phyloP scores from a whole-genome alignment of 305 asterid species.

The Fraxinus ornus region DNA sequence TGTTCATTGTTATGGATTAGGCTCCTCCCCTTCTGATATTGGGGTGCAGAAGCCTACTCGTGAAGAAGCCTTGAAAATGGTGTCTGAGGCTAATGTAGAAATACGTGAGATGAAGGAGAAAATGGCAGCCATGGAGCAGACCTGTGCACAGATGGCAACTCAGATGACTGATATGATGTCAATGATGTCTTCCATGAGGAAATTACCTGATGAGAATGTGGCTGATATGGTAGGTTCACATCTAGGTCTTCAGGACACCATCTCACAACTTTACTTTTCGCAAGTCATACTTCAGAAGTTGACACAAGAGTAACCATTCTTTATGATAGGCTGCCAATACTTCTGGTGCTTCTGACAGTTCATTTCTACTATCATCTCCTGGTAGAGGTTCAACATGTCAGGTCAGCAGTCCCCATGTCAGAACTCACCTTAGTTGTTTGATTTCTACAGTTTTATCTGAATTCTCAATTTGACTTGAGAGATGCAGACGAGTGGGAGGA shows the following conservation, averaged over 20 bases:
- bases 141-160: constrained; percentile 42
- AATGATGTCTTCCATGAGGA: constrained; percentile 31
- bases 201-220: constrained; percentile 19
- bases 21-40: constrained; percentile 5
- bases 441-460: neutral
- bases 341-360: constrained; percentile 9
- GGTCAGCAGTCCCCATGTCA: constrained; percentile 8
- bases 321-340: constrained; percentile 10
- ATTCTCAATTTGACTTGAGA: neutral
- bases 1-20: constrained; percentile 21
- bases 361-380: neutral
- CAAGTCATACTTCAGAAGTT: neutral
- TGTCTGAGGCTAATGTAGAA: constrained; percentile 33
- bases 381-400: neutral
- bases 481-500: constrained; percentile 23
- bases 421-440: neutral
- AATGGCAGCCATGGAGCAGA: constrained; percentile 43
- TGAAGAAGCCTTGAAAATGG: constrained; percentile 28
- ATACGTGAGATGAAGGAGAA: constrained; percentile 31
- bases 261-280: neutral
- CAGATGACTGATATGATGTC: constrained; percentile 42
- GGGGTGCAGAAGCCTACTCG: constrained; percentile 14
- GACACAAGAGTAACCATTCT: neutral
- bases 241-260: neutral
- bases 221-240: constrained; percentile 26